A percentile compares a stretch with the other conserved stretches of the same genome.
phyloP scores from a whole-genome alignment of 306 rosid species.

The Cicer cuneatum region DNA sequence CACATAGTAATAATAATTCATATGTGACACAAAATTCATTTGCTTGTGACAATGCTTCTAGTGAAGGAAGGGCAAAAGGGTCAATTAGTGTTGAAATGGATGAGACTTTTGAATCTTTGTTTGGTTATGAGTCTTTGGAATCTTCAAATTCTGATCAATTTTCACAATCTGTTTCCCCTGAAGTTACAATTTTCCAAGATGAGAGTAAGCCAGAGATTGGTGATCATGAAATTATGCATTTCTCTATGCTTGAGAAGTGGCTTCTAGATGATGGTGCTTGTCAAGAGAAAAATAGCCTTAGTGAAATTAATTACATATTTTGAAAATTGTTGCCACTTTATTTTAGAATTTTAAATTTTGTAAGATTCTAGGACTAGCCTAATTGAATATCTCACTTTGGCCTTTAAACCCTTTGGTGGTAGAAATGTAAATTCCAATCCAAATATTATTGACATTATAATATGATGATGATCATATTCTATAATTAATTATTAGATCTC shows the following conservation, averaged over 20 bases:
- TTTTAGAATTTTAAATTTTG: slow-evolving; percentile 42
- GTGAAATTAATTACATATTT: slow-evolving; percentile 44
- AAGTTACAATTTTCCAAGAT: slow-evolving; percentile 57
- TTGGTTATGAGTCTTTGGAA: slow-evolving; percentile 64
- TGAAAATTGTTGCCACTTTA: slow-evolving; percentile 37
- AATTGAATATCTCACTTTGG: too few species aligned
- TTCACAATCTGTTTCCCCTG: slow-evolving; percentile 64
- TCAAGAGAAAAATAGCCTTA: slow-evolving; percentile 54
- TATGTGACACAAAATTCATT: neutral
- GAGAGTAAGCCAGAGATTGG: slow-evolving; percentile 55
- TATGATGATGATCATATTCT: too few species aligned
- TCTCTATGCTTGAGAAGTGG: slow-evolving; percentile 84
- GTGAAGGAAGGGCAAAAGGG: slow-evolving; percentile 55
- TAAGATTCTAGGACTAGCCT: neutral
- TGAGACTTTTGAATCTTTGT: slow-evolving; percentile 56
- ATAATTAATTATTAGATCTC: too few species aligned
- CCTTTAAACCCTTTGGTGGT: too few species aligned
- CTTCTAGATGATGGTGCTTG: slow-evolving; percentile 66
- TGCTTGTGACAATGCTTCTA: slow-evolving; percentile 55
- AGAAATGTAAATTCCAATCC: too few species aligned
- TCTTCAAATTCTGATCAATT: slow-evolving; percentile 65
- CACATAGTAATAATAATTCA: slow-evolving; percentile 8
- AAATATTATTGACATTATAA: too few species aligned
- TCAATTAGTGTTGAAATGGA: slow-evolving; percentile 39
- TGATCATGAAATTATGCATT: slow-evolving; percentile 47